A percentile compares a stretch with the other conserved stretches of the same genome.
Conservation (phyloP, 371 early-diverging fungal genomes). For the Mortierella sp. region DNA sequence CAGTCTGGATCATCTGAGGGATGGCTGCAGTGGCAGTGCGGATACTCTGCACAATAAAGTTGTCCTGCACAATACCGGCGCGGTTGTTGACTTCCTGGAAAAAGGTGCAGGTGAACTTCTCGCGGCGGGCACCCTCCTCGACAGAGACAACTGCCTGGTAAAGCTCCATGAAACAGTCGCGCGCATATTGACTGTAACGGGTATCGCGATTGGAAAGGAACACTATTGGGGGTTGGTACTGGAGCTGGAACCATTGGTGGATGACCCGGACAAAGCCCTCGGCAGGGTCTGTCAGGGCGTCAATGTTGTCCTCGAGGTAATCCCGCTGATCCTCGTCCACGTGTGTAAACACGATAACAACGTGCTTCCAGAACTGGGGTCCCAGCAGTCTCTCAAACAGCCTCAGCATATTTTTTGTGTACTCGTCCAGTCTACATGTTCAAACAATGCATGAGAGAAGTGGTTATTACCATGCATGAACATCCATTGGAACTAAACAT, state of each 20-base stretch:
- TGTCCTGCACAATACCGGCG: conserved; percentile 44
- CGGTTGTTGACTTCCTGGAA: conserved; percentile 65
- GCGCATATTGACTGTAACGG: conserved; percentile 65
- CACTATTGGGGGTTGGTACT: conserved; percentile 64
- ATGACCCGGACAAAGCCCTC: conserved; percentile 68
- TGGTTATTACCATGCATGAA: neutral
- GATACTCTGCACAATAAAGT: conserved; percentile 54
- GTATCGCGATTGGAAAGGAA: conserved; percentile 68
- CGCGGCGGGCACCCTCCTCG: conserved; percentile 62
- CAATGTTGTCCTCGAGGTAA: conserved; percentile 69
- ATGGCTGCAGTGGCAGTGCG: conserved; percentile 42
- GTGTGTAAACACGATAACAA: conserved; percentile 73
- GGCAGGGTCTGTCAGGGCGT: conserved; percentile 63
- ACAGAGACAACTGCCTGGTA: conserved; percentile 68
- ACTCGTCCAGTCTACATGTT: conserved; percentile 64
- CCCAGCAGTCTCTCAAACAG: conserved; percentile 71
- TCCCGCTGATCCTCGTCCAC: conserved; percentile 71
- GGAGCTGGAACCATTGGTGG: conserved; percentile 53
- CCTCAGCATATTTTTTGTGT: conserved; percentile 72
- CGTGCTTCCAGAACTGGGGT: conserved; percentile 73
- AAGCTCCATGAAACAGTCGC: conserved; percentile 66
- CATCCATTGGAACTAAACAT: too few relatives aligned
- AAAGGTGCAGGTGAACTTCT: conserved; percentile 69
- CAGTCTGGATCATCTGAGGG: conserved; percentile 50
- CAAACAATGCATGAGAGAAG: neutral